Evolutionary conservation across 2,329 filamentous ascomycete species (phyloP).

Genomic region (Coniochaeta sp.): DNA sequence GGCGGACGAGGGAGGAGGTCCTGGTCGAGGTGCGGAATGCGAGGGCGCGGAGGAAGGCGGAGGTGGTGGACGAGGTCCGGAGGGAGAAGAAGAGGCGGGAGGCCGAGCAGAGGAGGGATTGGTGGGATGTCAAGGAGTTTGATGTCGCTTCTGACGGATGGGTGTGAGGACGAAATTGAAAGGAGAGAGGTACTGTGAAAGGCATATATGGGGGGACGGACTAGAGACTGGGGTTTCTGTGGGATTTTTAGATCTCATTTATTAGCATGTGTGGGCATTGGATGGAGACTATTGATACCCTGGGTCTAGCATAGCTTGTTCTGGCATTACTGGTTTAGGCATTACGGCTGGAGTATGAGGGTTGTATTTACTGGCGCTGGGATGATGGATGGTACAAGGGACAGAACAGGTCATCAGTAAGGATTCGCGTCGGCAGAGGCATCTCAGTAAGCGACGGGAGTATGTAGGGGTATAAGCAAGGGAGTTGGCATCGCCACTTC

Average conservation of each 20-base stretch:
- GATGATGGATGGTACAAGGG: neutral
- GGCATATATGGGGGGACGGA: constrained; percentile 1
- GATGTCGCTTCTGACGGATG: constrained; percentile 6
- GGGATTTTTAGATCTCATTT: constrained; percentile 1
- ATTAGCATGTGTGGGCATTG: neutral
- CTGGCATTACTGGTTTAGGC: neutral
- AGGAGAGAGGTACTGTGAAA: neutral
- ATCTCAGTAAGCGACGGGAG: too few relatives aligned
- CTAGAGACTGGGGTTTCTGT: neutral
- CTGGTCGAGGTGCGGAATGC: constrained; percentile 41
- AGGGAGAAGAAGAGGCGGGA: constrained; percentile 5
- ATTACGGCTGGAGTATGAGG: neutral
- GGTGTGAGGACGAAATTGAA: constrained; percentile 2
- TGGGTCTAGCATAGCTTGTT: neutral
- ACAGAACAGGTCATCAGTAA: too few relatives aligned
- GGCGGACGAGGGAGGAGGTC: constrained; percentile 46
- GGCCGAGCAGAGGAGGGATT: constrained; percentile 11
- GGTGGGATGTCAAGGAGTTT: constrained; percentile 30
- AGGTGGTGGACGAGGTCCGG: constrained; percentile 29
- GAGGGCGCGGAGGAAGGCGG: constrained; percentile 38
- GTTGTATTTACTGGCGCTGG: neutral
- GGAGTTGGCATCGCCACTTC: too few relatives aligned
- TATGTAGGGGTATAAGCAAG: too few relatives aligned
- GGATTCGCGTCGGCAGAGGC: too few relatives aligned
- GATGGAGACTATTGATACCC: neutral